Conservation (phyloP, 768 basidiomycete genomes). For the Tulasnella sp. region DNA sequence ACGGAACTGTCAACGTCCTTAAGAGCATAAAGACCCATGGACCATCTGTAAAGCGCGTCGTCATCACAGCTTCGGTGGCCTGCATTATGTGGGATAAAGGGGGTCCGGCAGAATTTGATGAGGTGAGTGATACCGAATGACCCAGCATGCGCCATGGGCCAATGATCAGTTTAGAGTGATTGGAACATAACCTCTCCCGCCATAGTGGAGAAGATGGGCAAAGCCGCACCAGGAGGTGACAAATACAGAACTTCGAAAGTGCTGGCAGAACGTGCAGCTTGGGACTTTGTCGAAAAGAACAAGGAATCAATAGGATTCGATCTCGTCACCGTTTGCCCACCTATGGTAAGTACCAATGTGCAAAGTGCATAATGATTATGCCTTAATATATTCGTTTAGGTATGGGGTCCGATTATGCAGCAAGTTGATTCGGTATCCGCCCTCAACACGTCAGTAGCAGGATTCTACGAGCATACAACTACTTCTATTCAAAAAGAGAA, state of each 20-base stretch:
- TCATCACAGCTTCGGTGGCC: constrained; percentile 29
- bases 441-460: constrained; percentile 26
- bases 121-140: neutral
- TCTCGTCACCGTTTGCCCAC: constrained; percentile 22
- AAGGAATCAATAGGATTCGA: constrained; percentile 19
- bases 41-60: constrained; percentile 25
- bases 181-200: constrained; percentile 25
- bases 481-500: constrained; percentile 18
- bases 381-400: constrained; percentile 4
- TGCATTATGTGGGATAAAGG: constrained; percentile 21
- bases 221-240: constrained; percentile 19
- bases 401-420: constrained; percentile 30
- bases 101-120: neutral
- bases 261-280: constrained; percentile 25
- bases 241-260: constrained; percentile 24
- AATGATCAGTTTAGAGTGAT: constrained; percentile 19
- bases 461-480: constrained; percentile 5
- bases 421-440: constrained; percentile 24
- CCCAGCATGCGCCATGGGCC: neutral
- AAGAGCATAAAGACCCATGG: constrained; percentile 23
- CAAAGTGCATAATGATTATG: neutral
- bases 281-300: constrained; percentile 22
- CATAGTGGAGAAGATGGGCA: constrained; percentile 24
- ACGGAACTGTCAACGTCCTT: constrained; percentile 27
- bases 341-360: constrained; percentile 14